Conservation (phyloP, 352 stramenopile genomes). For the Phytophthora uliginosa region DNA sequence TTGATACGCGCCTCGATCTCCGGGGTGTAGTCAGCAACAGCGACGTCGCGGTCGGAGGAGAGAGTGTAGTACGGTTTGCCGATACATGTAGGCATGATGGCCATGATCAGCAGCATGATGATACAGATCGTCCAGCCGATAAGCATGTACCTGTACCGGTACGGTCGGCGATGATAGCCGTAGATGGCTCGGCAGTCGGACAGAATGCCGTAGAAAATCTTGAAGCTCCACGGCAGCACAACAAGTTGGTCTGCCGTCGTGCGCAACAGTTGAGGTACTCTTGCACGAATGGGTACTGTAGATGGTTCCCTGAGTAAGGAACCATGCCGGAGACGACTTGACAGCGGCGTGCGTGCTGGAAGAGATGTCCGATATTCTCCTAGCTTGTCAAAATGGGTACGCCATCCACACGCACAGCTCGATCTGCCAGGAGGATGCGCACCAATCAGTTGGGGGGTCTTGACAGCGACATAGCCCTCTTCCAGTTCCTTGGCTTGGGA, state of each 20-base stretch:
- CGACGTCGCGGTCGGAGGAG: slow-evolving; percentile 23
- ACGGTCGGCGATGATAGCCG: slow-evolving; percentile 34
- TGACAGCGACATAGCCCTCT: slow-evolving; percentile 32
- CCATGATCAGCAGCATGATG: slow-evolving; percentile 37
- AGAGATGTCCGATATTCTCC: slow-evolving; percentile 52
- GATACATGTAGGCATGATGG: slow-evolving; percentile 19
- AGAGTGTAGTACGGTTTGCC: slow-evolving; percentile 48
- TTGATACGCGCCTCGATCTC: slow-evolving; percentile 40
- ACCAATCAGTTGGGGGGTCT: slow-evolving; percentile 37
- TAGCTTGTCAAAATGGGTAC: slow-evolving; percentile 38
- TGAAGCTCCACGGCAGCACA: slow-evolving; percentile 76
- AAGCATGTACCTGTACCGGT: slow-evolving; percentile 42
- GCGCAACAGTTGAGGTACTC: neutral
- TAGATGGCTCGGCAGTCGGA: slow-evolving; percentile 76
- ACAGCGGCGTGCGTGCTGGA: slow-evolving; percentile 68
- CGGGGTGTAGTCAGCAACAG: slow-evolving; percentile 17
- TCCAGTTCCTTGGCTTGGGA: neutral
- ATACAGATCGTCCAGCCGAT: slow-evolving; percentile 58
- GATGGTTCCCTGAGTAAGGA: slow-evolving; percentile 43
- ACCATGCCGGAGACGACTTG: slow-evolving; percentile 53
- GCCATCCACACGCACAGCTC: slow-evolving; percentile 49
- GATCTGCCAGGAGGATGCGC: neutral
- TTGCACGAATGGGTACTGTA: slow-evolving; percentile 25
- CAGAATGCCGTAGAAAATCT: slow-evolving; percentile 48
- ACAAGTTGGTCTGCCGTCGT: slow-evolving; percentile 31